These are phyloP conservation scores for Schizosaccharomyces pombe DNA, from an alignment of 805 yeast genomes.

Conservation along the genomic window DNA sequence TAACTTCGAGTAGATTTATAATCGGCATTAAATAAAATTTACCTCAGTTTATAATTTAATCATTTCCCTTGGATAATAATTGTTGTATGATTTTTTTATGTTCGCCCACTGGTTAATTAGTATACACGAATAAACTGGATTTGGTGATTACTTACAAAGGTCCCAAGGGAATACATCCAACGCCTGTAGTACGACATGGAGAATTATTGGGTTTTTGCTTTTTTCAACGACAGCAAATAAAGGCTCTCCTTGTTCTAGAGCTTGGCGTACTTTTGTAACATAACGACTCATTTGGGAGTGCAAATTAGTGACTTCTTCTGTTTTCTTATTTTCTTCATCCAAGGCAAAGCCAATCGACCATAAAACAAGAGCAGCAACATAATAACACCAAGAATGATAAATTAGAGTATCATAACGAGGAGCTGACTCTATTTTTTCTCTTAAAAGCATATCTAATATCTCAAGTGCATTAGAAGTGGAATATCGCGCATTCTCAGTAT, in stretches of 20 bases:
- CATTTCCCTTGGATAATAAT: no score
- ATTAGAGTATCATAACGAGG: not conserved
- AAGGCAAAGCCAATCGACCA: not conserved
- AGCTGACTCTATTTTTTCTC: not conserved
- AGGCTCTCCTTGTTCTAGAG: not conserved
- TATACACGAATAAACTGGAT: no score
- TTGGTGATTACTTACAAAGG: not conserved
- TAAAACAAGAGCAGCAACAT: not conserved
- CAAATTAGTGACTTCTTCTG: not conserved
- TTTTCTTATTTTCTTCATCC: not conserved
- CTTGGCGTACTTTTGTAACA: not conserved
- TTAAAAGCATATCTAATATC: not conserved
- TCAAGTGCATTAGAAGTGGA: not conserved
- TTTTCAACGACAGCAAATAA: not conserved
- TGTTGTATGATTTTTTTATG: no score
- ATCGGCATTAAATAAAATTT: no score
- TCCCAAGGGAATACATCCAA: not conserved
- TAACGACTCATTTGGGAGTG: not conserved
- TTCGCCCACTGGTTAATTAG: no score
- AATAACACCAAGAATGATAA: not conserved
- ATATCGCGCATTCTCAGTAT: not conserved
- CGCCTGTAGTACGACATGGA: not conserved
- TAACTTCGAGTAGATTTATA: no score
- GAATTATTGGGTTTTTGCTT: not conserved
- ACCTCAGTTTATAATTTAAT: no score